phyloP scores from a whole-genome alignment of 1,284 basidiomycete species.

The Microbotryum scabiosae region DNA sequence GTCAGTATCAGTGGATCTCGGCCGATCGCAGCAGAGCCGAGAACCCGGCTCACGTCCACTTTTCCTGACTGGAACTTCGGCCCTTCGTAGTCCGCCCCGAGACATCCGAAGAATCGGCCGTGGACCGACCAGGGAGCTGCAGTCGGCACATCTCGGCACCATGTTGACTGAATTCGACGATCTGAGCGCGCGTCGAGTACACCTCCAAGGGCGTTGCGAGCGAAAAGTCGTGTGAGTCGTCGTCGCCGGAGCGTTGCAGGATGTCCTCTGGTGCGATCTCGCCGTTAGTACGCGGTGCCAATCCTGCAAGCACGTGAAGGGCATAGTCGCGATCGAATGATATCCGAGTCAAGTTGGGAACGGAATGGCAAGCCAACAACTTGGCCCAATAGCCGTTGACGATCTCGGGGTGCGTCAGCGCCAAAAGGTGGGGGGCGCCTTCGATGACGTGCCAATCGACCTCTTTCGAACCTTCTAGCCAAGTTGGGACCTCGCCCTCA shows the following conservation, averaged over 20 bases:
- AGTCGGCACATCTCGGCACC: no score
- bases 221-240: slow-evolving; percentile 6
- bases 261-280: slow-evolving; percentile 1
- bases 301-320: background rate
- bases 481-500: background rate
- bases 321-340: background rate
- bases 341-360: background rate
- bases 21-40: no score
- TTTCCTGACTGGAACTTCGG: no score
- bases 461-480: slow-evolving; percentile 1
- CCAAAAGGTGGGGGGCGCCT: slow-evolving; percentile 13
- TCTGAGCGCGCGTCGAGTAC: background rate
- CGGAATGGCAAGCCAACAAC: slow-evolving; percentile 3
- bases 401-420: slow-evolving; percentile 5
- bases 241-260: no score
- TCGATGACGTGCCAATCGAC: slow-evolving; percentile 6
- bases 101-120: no score
- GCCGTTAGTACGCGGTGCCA: background rate
- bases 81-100: no score
- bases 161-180: background rate
- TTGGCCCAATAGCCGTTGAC: slow-evolving; percentile 6
- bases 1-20: no score
- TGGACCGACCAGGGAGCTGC: no score
- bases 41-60: no score
- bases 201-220: slow-evolving; percentile 1